These are phyloP conservation scores for Entomortierella parvispora DNA, from an alignment of 192 early-diverging fungal genomes.

Conservation along the genomic window DNA sequence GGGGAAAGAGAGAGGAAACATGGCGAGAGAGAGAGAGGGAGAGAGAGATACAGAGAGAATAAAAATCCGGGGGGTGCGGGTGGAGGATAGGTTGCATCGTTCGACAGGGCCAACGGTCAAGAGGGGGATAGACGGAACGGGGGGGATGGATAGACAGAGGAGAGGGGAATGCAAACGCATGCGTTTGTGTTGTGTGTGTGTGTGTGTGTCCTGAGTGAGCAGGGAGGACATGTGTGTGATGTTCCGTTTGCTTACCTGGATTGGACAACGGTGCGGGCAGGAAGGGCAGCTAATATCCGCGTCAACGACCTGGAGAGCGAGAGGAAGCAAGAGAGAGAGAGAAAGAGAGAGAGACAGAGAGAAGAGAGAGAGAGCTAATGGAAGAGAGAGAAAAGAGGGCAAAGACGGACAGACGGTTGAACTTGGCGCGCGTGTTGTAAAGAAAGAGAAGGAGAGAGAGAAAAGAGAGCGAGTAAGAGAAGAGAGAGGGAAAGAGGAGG, in stretches of 20 bases:
- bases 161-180: background rate
- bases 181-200: background rate
- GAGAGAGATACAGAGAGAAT: too few relatives aligned
- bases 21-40: too few relatives aligned
- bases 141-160: background rate
- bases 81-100: background rate
- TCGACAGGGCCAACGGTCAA: background rate
- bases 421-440: slow-evolving; percentile 1
- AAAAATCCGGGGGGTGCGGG: too few relatives aligned
- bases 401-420: background rate
- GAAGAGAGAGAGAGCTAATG: slow-evolving; percentile 5
- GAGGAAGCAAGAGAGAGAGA: background rate
- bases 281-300: background rate
- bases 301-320: background rate
- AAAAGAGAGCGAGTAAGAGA: background rate
- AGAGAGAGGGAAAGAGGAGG: background rate
- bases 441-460: background rate
- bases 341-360: background rate
- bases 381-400: background rate
- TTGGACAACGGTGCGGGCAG: background rate
- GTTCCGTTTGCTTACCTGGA: background rate
- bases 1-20: slow-evolving; percentile 6
- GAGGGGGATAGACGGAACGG: slow-evolving; percentile 2
- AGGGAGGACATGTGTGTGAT: background rate
- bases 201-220: background rate